A percentile compares a stretch with the other conserved stretches of the same genome.
phyloP scores from a whole-genome alignment of 2,329 filamentous ascomycete species.

The Cercospora citrullina region DNA sequence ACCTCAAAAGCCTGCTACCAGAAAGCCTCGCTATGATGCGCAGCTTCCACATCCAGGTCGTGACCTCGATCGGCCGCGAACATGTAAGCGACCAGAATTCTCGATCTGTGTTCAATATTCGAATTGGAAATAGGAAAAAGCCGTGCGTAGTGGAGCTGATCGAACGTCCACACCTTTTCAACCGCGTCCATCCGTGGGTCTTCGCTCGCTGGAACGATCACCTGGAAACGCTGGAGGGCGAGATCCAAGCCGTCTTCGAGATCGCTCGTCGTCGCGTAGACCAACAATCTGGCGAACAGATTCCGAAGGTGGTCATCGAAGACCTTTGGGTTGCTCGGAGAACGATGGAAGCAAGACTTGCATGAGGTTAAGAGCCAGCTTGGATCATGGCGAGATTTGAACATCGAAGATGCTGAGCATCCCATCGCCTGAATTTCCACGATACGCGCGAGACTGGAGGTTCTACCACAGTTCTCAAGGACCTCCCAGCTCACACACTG shows the following conservation, averaged over 20 bases:
- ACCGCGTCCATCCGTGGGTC: fast-evolving
- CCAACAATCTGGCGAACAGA: background rate
- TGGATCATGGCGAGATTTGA: background rate
- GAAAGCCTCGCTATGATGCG: background rate
- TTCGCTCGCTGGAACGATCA: background rate
- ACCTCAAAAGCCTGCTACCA: background rate
- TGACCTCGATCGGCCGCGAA: background rate
- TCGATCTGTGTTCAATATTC: background rate
- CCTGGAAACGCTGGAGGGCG: background rate
- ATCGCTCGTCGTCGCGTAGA: background rate
- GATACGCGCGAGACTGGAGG: background rate
- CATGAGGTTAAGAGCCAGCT: background rate
- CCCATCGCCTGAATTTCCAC: background rate
- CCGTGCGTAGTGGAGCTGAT: background rate
- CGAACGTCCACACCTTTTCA: background rate
- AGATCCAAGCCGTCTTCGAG: background rate
- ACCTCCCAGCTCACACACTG: background rate
- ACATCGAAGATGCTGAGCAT: background rate
- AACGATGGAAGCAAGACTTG: background rate
- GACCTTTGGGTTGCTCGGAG: background rate
- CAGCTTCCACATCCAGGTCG: background rate
- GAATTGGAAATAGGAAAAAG: background rate
- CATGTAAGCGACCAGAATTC: too few relatives aligned
- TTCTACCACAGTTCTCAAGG: background rate
- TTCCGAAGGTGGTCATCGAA: background rate